Conservation (phyloP, 108 stramenopile species). For the Cyclotella sp. region DNA sequence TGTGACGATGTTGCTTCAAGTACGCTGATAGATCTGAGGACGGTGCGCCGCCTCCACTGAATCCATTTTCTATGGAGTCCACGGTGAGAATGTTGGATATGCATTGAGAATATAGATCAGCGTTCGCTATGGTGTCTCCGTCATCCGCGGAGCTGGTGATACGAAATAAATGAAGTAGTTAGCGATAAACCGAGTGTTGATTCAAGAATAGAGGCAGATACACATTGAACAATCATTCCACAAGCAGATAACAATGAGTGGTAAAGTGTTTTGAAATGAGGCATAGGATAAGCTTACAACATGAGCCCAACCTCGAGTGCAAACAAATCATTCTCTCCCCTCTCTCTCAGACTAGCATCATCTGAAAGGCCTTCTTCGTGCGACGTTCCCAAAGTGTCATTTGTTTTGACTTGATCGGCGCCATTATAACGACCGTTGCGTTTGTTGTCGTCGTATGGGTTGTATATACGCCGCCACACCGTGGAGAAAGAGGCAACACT, state of each 20-base stretch:
- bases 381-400: background rate
- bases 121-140: conserved; percentile 48
- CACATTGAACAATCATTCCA: no score
- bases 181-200: background rate
- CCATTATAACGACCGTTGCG: background rate
- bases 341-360: conserved; percentile 31
- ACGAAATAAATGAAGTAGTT: background rate
- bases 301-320: conserved; percentile 51
- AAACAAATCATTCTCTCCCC: conserved; percentile 46
- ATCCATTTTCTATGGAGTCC: conserved; percentile 8
- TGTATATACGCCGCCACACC: background rate
- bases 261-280: background rate
- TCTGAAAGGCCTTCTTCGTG: background rate
- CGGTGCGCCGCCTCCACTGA: background rate
- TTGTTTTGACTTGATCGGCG: background rate
- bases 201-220: background rate
- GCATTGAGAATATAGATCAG: conserved; percentile 21
- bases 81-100: conserved; percentile 32
- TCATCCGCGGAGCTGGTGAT: conserved; percentile 43
- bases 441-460: background rate
- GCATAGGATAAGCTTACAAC: conserved; percentile 36
- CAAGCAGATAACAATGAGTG: background rate
- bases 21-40: conserved; percentile 1
- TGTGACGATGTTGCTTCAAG: conserved; percentile 20
- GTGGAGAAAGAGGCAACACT: background rate